Conservation (phyloP, 768 basidiomycete genomes). For the Tremella yokohamensis region DNA sequence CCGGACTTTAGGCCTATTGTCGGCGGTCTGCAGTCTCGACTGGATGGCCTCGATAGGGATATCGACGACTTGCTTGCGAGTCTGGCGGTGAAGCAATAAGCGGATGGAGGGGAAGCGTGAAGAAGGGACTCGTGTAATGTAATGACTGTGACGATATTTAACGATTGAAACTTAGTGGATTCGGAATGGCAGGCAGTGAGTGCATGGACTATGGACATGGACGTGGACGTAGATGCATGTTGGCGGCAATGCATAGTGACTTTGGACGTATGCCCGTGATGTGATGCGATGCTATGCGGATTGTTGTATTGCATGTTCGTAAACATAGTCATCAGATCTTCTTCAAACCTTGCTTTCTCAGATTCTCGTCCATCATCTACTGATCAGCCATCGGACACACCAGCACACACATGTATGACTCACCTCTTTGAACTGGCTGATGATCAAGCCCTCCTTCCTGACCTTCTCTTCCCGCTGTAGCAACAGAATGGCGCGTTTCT, state of each 20-base stretch:
- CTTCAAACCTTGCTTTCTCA: slow-evolving; percentile 22
- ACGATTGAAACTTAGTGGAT: no score
- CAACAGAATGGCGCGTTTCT: slow-evolving; percentile 93
- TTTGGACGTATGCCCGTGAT: not conserved
- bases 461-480: slow-evolving; percentile 90
- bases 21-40: slow-evolving; percentile 24
- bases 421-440: slow-evolving; percentile 84
- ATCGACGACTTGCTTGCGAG: slow-evolving; percentile 41
- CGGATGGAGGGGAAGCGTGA: not conserved
- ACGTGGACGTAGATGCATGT: no score
- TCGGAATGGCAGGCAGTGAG: no score
- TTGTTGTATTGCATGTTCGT: not conserved
- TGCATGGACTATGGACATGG: no score
- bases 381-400: not conserved
- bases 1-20: slow-evolving; percentile 36
- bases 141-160: no score
- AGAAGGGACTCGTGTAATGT: no score
- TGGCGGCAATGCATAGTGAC: no score
- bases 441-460: slow-evolving; percentile 80
- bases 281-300: not conserved
- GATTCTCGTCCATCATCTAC: slow-evolving; percentile 35
- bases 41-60: slow-evolving; percentile 47
- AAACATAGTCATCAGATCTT: not conserved
- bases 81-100: not conserved
- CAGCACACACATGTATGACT: not conserved